Conservation (phyloP, 1,284 basidiomycete genomes). For the Fomitopsis palustris region DNA sequence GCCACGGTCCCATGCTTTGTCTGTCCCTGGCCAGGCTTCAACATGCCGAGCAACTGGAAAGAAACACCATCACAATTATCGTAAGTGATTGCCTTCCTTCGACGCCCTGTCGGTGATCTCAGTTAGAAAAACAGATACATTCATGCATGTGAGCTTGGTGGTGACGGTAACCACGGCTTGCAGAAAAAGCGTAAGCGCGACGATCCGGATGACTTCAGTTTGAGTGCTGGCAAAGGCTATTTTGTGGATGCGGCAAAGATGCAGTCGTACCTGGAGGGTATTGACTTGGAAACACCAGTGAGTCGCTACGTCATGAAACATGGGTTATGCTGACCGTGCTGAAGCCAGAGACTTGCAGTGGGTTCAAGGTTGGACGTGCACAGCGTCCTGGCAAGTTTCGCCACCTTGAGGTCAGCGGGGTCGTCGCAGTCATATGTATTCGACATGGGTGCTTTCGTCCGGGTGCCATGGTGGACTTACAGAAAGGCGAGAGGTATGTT, state of each 20-base stretch:
- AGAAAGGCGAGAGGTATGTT: background rate
- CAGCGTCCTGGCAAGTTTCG: background rate
- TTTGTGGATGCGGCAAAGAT: background rate
- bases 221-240: background rate
- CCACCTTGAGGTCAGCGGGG: conserved; percentile 12
- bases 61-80: background rate
- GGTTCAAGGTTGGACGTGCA: background rate
- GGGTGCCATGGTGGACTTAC: background rate
- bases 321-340: background rate
- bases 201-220: background rate
- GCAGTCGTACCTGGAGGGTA: background rate
- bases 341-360: background rate
- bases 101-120: background rate
- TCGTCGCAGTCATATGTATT: conserved; percentile 6
- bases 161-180: background rate
- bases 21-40: background rate
- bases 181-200: background rate
- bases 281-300: background rate
- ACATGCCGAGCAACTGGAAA: background rate
- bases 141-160: background rate
- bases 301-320: background rate
- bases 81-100: background rate
- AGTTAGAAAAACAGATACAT: background rate
- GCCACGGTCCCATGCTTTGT: background rate
- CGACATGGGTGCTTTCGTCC: background rate